Evolutionary conservation across 1,284 basidiomycete genomes (phyloP), one percentile per base, ranked within the genome.

Genomic region (Boletus sp.): DNA sequence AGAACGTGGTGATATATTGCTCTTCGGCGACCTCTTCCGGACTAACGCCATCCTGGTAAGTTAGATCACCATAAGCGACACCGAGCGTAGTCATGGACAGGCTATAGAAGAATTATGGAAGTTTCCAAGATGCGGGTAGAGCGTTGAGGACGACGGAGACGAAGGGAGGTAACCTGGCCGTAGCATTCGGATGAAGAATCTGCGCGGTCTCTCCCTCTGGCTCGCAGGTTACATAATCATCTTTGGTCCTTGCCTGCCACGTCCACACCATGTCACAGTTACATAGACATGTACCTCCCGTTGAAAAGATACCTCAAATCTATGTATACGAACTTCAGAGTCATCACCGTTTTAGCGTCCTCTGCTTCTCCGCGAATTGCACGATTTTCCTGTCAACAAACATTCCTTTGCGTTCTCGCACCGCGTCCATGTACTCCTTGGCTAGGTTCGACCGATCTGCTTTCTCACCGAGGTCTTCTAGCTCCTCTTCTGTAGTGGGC

Each of bases 381-480:
- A 97, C 91, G 34, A 94, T 86, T 71, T 96, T 96, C 57, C 81
- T 73, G 69, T 95, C 92, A 4, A 96, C 88, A 66, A 93, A 94
- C 80, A 97, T 79, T n/a, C 94, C 94, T 69, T 98, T 98, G 39
- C 94, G 76, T 59, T 86, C 85, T 52, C 96, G 77, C 19, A 99
- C 96, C 0, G 69, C 75, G 58, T 99, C 94, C 84, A 98, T 90
- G 58, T 98, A 99, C 16, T 74, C 81, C 66, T 94, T 94, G 0
- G 95, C 95, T n/a, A 97, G 74, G 65, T 99, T 99, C 17, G 85
- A 82, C 43, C 91, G 76, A 65, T 99, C 96, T 2, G 94, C 88
- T 67, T 97, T 96, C 65, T 95, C 92, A 39, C 96, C 96, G 8
- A 99, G 74, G 66, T 98, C 95, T 69, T 99, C 96, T 35, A 99